phyloP scores from a whole-genome alignment of 1,139 yeast genomes.

The Sugiyamaella neomexicana region DNA sequence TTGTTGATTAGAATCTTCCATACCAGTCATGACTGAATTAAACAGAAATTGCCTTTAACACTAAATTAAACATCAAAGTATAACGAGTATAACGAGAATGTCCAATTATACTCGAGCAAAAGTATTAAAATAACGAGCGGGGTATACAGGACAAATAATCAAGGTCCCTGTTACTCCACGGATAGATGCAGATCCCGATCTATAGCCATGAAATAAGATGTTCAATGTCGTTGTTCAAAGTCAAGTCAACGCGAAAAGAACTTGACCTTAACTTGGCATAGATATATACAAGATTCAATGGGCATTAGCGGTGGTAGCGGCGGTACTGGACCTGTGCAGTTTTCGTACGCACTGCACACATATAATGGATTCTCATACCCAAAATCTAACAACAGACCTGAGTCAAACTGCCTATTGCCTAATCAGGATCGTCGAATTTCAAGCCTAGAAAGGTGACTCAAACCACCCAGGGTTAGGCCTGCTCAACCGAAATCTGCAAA shows the following conservation, averaged over 20 bases:
- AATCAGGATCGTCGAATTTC: constrained; percentile 8
- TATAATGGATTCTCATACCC: no score
- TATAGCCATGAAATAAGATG: background rate
- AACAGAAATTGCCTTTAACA: no score
- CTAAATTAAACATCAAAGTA: no score
- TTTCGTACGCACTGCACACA: no score
- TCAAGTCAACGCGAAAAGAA: constrained; percentile 5
- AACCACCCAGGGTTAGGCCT: constrained; percentile 5
- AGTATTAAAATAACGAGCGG: no score
- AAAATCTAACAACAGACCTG: no score
- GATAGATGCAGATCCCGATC: constrained; percentile 5
- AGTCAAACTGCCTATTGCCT: constrained; percentile 5
- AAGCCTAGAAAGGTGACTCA: background rate
- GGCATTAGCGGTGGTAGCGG: background rate
- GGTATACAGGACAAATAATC: no score
- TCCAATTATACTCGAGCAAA: no score
- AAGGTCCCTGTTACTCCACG: background rate
- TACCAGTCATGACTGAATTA: no score
- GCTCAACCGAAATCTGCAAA: background rate
- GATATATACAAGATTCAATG: background rate
- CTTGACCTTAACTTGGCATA: background rate
- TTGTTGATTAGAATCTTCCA: constrained; percentile 1
- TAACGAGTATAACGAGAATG: no score
- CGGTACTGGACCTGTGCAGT: background rate
- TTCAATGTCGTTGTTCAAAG: background rate